A percentile compares a stretch with the other conserved stretches of the same genome.
phyloP scores from a whole-genome alignment of 805 yeast genomes.

The Metschnikowia gelsemii region DNA sequence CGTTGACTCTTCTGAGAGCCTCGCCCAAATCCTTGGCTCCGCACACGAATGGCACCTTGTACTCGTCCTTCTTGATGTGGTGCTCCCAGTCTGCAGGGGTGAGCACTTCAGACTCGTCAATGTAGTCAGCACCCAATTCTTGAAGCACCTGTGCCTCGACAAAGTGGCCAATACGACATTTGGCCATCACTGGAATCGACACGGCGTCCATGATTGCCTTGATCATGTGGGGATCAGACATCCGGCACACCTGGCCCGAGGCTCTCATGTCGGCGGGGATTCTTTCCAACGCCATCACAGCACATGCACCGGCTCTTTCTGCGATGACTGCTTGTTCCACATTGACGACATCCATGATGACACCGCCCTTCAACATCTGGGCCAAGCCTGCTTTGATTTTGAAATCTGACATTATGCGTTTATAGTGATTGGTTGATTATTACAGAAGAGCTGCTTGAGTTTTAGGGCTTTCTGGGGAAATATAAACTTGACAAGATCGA shows the following conservation, averaged over 20 bases:
- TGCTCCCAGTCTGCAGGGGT: conserved; percentile 73
- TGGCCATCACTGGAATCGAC: conserved; percentile 80
- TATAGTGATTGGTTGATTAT: too few relatives aligned
- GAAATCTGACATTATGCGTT: conserved; percentile 15
- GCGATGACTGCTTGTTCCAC: conserved; percentile 81
- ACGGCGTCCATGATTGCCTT: conserved; percentile 69
- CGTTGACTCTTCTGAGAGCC: conserved; percentile 72
- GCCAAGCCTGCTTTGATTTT: conserved; percentile 76
- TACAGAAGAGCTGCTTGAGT: too few relatives aligned
- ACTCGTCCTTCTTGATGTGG: conserved; percentile 61
- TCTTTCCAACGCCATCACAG: conserved; percentile 84
- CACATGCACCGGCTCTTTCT: conserved; percentile 83
- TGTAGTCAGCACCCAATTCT: conserved; percentile 70
- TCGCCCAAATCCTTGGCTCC: conserved; percentile 83
- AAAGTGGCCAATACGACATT: conserved; percentile 77
- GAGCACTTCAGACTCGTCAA: conserved; percentile 81
- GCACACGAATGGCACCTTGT: conserved; percentile 76
- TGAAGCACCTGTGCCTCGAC: conserved; percentile 80
- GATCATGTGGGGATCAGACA: conserved; percentile 84
- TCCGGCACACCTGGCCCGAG: conserved; percentile 78
- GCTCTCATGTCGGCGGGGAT: conserved; percentile 85
- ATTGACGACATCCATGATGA: conserved; percentile 71
- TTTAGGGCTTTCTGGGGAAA: background rate
- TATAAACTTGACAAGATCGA: too few relatives aligned
- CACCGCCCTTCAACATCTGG: conserved; percentile 82